Percentiles rank a stretch among this genome's conserved stretches.
Conservation (phyloP, 2,329 filamentous ascomycete genomes). For the Trichoderma endophyticum region DNA sequence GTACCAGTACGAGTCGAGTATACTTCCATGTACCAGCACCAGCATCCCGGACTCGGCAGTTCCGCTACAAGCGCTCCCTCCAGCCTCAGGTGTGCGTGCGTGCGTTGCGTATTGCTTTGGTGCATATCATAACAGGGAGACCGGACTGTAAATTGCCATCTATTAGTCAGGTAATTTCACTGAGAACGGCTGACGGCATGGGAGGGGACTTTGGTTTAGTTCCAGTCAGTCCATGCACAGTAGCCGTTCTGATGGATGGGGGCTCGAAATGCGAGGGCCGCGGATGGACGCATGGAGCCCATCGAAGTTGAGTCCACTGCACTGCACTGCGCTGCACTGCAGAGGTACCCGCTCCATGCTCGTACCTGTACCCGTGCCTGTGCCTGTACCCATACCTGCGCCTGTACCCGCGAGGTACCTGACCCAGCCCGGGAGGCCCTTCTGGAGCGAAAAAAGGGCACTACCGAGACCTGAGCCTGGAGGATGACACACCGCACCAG, state of each 20-base stretch:
- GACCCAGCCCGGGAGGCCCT: neutral
- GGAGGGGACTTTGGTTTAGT: neutral
- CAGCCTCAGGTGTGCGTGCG: neutral
- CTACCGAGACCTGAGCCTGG: neutral
- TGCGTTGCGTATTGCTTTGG: neutral
- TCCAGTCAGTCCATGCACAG: neutral
- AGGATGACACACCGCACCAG: conserved; percentile 17
- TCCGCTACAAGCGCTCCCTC: neutral
- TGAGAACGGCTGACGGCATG: neutral
- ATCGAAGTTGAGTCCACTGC: neutral
- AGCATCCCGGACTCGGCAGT: conserved; percentile 7
- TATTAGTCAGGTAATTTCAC: neutral
- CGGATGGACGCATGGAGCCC: neutral
- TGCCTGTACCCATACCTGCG: neutral
- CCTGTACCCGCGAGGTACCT: neutral
- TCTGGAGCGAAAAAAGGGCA: neutral
- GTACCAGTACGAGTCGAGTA: neutral
- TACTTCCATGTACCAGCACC: neutral
- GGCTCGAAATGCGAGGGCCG: too few species aligned
- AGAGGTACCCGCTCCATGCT: neutral
- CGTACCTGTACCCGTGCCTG: neutral
- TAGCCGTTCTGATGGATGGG: neutral
- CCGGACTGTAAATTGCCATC: neutral
- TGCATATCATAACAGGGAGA: neutral
- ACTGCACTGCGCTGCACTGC: neutral